These are phyloP conservation scores for Obelidium mucronatum DNA, from an alignment of 192 early-diverging fungal genomes.

Conservation along the genomic window DNA sequence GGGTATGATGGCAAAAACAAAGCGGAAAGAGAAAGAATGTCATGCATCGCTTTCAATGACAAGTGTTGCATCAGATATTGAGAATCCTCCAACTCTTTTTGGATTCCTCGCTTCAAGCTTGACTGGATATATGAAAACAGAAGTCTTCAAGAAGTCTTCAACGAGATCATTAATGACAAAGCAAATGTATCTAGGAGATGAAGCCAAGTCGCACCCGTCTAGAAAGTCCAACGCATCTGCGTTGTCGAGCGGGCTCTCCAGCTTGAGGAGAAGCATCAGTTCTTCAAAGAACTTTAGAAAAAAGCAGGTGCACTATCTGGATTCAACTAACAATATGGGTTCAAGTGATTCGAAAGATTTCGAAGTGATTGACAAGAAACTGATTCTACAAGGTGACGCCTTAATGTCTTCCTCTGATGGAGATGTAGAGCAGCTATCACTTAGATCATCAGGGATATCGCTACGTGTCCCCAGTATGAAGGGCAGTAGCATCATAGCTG, in stretches of 20 bases:
- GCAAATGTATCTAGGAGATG: neutral
- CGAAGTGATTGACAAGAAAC: neutral
- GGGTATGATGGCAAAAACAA: neutral
- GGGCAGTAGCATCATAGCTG: neutral
- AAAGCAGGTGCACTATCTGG: conserved; percentile 10
- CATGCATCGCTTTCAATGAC: neutral
- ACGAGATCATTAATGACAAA: neutral
- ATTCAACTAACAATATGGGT: neutral
- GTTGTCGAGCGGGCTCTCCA: neutral
- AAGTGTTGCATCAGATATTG: neutral
- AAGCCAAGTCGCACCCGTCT: neutral
- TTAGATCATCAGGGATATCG: conserved; percentile 13
- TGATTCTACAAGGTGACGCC: neutral
- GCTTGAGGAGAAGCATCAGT: conserved; percentile 2
- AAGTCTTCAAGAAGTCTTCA: neutral
- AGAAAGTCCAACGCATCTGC: neutral
- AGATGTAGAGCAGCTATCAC: conserved; percentile 11
- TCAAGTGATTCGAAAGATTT: neutral
- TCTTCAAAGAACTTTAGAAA: neutral
- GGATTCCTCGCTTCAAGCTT: neutral
- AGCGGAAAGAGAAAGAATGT: neutral
- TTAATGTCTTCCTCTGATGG: neutral
- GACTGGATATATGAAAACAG: too few relatives aligned
- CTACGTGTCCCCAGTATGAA: conserved; percentile 9
- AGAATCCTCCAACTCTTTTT: neutral